Evolutionary conservation across 2,329 filamentous ascomycete species (phyloP), one percentile per base, ranked within the genome.

Genomic region (Microcyclosporella mali): DNA sequence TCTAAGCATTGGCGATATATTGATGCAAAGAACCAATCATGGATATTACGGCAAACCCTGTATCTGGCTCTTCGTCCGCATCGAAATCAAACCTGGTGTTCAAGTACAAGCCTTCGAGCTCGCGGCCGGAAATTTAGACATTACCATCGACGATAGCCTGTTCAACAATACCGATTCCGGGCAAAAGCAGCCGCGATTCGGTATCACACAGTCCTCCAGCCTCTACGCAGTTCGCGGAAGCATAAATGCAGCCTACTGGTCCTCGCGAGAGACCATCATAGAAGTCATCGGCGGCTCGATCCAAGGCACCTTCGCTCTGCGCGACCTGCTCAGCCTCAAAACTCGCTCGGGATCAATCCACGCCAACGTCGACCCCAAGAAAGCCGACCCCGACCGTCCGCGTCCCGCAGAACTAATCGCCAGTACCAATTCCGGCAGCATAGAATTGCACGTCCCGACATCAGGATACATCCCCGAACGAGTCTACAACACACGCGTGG

Each of bases 341-440:
- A 69, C 67, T 1, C 60, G 57, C 17, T 64, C 63, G n/a, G 70
- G 70, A 14, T 62, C 58, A 3, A 63, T 72, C 10, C 59, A 64
- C 39, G 56, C 69, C 33, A 53, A 64, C 27, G 57, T 71, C 21
- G 56, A 63, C 28, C 68, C 69, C 6, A 59, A 65, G 40, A 48
- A 60, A 16, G 63, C 56, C 2, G 59, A 55, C 17, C 32, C 53
- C 19, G 56, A 53, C 1, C 43, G 50, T 6, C 53, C 62, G 0
- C 38, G 49, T 7, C 56, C 66, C 1, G 69, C 69, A 1, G 47
- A 64, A 10, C 68, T 71, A 53, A 45, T 42, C 7, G 61, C 62
- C 2, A 52, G 52, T 10, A 59, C 68, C 1, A 47, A 55, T 1
- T 64, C 62, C 2, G 68, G 68, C 6, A 65, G 60, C 35, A 61